Conservation (phyloP, 495 filamentous ascomycete species). For the Neurospora sp. region DNA sequence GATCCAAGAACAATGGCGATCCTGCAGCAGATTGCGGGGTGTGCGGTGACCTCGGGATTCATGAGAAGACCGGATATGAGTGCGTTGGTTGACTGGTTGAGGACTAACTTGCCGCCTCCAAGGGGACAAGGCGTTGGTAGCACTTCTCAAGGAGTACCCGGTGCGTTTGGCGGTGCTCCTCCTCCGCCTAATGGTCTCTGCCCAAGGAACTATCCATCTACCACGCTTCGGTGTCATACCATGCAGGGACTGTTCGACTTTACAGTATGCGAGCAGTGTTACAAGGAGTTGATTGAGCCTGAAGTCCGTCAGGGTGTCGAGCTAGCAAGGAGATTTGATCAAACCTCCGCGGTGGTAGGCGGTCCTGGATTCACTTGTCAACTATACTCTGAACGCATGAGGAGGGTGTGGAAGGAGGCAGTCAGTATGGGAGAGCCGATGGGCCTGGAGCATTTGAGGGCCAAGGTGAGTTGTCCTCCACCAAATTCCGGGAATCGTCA, state of each 20-base stretch:
- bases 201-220: neutral
- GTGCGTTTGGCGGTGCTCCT: neutral
- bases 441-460: slow-evolving; percentile 2
- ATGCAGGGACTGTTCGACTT: slow-evolving; percentile 5
- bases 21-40: neutral
- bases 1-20: slow-evolving; percentile 2
- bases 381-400: slow-evolving; percentile 7
- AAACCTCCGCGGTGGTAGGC: neutral
- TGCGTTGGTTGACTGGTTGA: slow-evolving; percentile 1
- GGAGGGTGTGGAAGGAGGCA: slow-evolving; percentile 5
- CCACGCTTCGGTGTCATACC: slow-evolving; percentile 3
- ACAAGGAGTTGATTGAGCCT: neutral
- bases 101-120: neutral
- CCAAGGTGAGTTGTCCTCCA: neutral
- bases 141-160: neutral
- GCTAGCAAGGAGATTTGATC: neutral
- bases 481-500: too few species aligned
- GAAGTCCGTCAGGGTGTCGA: neutral
- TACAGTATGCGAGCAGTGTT: slow-evolving; percentile 7
- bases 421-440: neutral
- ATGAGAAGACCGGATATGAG: neutral
- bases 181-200: neutral
- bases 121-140: neutral
- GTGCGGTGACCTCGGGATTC: neutral
- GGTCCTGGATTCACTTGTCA: slow-evolving; percentile 4